Evolutionary conservation across 1,284 basidiomycete genomes (phyloP).

Genomic region (Mycosarcoma maydis): DNA sequence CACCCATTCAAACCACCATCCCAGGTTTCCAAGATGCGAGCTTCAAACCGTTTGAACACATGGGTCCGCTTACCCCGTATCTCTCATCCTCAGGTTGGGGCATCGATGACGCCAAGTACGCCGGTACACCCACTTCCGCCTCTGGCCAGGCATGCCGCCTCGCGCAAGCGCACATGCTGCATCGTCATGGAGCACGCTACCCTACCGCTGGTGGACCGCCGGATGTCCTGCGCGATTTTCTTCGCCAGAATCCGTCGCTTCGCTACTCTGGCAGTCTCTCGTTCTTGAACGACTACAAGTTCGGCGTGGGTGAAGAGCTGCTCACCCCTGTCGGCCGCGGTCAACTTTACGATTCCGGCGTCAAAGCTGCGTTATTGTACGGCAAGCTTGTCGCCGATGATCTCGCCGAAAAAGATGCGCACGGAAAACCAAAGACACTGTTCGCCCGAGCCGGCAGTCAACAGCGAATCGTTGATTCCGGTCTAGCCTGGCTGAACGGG

Average conservation of each 20-base stretch:
- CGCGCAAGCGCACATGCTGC: slow-evolving; percentile 61
- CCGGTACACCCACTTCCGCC: slow-evolving; percentile 34
- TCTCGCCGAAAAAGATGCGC: slow-evolving; percentile 13
- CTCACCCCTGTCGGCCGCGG: slow-evolving; percentile 60
- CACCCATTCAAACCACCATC: slow-evolving; percentile 58
- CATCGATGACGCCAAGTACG: slow-evolving; percentile 55
- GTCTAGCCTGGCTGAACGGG: slow-evolving; percentile 54
- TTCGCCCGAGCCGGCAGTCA: slow-evolving; percentile 63
- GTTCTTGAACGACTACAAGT: slow-evolving; percentile 58
- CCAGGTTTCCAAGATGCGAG: slow-evolving; percentile 43
- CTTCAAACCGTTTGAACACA: slow-evolving; percentile 62
- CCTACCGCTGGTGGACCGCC: slow-evolving; percentile 48
- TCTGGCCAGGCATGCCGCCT: slow-evolving; percentile 46
- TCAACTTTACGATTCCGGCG: slow-evolving; percentile 58
- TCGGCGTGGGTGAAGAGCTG: slow-evolving; percentile 59
- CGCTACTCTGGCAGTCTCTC: slow-evolving; percentile 51
- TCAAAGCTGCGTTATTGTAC: slow-evolving; percentile 55
- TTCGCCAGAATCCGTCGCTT: slow-evolving; percentile 19
- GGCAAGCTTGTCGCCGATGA: slow-evolving; percentile 39
- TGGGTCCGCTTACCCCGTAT: slow-evolving; percentile 65
- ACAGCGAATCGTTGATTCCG: slow-evolving; percentile 63
- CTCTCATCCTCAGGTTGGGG: slow-evolving; percentile 55
- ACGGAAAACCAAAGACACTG: slow-evolving; percentile 37
- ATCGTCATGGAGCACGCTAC: slow-evolving; percentile 63
- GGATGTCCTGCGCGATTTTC: slow-evolving; percentile 32